Conservation (phyloP, 495 filamentous ascomycete genomes). For the Trypethelium eluteriae region DNA sequence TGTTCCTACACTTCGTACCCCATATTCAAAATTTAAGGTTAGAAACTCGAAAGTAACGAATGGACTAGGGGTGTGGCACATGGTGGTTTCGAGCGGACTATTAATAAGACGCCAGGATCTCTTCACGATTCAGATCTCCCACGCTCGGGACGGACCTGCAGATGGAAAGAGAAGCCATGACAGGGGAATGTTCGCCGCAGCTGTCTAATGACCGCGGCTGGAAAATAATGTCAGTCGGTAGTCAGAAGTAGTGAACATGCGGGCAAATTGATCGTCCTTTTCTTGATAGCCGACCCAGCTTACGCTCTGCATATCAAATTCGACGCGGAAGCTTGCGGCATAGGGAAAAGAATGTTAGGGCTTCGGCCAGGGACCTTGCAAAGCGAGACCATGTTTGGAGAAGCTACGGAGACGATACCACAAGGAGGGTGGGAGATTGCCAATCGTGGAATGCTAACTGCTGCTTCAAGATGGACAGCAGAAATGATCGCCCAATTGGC, state of each 20-base stretch:
- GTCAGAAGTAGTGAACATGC: not conserved
- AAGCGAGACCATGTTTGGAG: not conserved
- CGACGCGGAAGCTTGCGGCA: conserved; percentile 4
- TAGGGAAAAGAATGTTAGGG: not conserved
- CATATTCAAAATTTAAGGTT: not conserved
- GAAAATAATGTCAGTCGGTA: conserved; percentile 1
- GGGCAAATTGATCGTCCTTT: conserved; percentile 2
- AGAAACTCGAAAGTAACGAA: not conserved
- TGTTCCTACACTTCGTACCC: not conserved
- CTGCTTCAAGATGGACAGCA: not conserved
- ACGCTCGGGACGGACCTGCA: conserved; percentile 9
- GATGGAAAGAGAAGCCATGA: not conserved
- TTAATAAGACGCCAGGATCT: not conserved
- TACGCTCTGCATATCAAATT: not conserved
- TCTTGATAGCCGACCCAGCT: conserved; percentile 5
- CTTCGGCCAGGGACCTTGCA: not conserved
- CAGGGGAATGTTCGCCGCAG: conserved; percentile 1
- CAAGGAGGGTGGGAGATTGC: not conserved
- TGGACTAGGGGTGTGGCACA: not conserved
- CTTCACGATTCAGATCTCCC: conserved; percentile 8
- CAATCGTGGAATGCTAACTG: not conserved
- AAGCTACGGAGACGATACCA: not conserved
- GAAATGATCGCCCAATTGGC: not conserved
- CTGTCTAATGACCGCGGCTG: not conserved
- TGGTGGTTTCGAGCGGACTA: not conserved